Percentiles rank a stretch among this genome's conserved stretches.
These are phyloP conservation scores for Macrophomina tecta DNA, from an alignment of 2,329 filamentous ascomycete genomes.

Conservation along the genomic window DNA sequence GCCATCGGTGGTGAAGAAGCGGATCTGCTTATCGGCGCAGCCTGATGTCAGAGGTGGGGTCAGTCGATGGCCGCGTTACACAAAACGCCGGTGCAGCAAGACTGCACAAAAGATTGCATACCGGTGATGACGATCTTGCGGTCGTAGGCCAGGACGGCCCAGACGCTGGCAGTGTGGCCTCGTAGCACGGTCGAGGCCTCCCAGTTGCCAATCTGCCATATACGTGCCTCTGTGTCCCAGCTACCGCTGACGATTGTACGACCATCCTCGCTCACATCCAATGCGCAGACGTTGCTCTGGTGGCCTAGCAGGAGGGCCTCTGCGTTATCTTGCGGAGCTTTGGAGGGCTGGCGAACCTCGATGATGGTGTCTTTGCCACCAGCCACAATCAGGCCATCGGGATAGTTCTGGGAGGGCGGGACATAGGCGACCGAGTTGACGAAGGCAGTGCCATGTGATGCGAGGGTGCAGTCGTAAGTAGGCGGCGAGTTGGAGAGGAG, in stretches of 20 bases:
- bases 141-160: conserved; percentile 88
- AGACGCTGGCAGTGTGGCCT: conserved; percentile 83
- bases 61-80: conserved; percentile 20
- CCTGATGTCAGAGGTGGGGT: conserved; percentile 49
- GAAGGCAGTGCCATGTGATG: conserved; percentile 81
- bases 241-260: conserved; percentile 85
- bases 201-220: conserved; percentile 89
- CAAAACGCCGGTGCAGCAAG: conserved; percentile 1
- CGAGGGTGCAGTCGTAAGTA: conserved; percentile 76
- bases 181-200: conserved; percentile 73
- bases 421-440: conserved; percentile 85
- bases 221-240: conserved; percentile 87
- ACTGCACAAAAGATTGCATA: conserved; percentile 34
- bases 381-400: conserved; percentile 82
- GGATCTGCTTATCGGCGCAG: conserved; percentile 87
- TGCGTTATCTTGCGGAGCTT: conserved; percentile 73
- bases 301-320: conserved; percentile 88
- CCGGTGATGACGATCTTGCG: conserved; percentile 79
- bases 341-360: conserved; percentile 78
- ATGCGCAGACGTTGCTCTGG: conserved; percentile 81
- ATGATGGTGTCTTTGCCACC: conserved; percentile 93
- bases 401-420: conserved; percentile 69
- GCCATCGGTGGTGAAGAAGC: conserved; percentile 74
- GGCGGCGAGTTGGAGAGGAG: conserved; percentile 70
- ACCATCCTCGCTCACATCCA: conserved; percentile 77